Conservation (phyloP, 2,329 filamentous ascomycete species). For the Botrytis hyacinthi region DNA sequence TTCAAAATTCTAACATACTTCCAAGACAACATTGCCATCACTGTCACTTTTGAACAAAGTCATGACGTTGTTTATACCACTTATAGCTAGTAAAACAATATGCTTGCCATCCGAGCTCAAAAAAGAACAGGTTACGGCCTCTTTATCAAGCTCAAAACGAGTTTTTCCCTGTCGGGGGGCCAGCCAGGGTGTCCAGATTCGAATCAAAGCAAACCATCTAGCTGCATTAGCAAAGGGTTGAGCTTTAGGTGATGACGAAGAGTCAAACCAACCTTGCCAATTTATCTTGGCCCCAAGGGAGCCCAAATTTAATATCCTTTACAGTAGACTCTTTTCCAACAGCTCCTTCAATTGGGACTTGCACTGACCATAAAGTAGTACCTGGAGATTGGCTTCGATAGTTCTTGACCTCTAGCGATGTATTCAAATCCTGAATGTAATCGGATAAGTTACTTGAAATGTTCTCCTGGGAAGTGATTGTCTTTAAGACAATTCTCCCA, state of each 20-base stretch:
- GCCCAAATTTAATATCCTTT: slow-evolving; percentile 40
- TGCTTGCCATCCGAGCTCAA: slow-evolving; percentile 68
- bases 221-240: slow-evolving; percentile 19
- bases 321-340: slow-evolving; percentile 57
- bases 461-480: slow-evolving; percentile 31
- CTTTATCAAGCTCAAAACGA: slow-evolving; percentile 68
- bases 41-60: slow-evolving; percentile 65
- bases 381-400: slow-evolving; percentile 64
- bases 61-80: slow-evolving; percentile 68
- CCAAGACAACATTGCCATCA: slow-evolving; percentile 65
- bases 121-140: slow-evolving; percentile 77
- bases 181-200: slow-evolving; percentile 80
- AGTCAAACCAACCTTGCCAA: slow-evolving; percentile 34
- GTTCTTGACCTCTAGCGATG: slow-evolving; percentile 52
- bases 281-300: slow-evolving; percentile 38
- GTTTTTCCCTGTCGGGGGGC: slow-evolving; percentile 79
- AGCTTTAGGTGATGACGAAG: background rate
- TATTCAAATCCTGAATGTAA: slow-evolving; percentile 58
- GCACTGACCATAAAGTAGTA: slow-evolving; percentile 69
- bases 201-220: slow-evolving; percentile 79
- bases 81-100: slow-evolving; percentile 75
- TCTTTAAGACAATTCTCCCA: slow-evolving; percentile 58
- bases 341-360: slow-evolving; percentile 54
- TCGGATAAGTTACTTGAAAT: slow-evolving; percentile 38
- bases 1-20: slow-evolving; percentile 45